Conservation (phyloP, 2,329 filamentous ascomycete genomes). For the Diaporthe sp. region DNA sequence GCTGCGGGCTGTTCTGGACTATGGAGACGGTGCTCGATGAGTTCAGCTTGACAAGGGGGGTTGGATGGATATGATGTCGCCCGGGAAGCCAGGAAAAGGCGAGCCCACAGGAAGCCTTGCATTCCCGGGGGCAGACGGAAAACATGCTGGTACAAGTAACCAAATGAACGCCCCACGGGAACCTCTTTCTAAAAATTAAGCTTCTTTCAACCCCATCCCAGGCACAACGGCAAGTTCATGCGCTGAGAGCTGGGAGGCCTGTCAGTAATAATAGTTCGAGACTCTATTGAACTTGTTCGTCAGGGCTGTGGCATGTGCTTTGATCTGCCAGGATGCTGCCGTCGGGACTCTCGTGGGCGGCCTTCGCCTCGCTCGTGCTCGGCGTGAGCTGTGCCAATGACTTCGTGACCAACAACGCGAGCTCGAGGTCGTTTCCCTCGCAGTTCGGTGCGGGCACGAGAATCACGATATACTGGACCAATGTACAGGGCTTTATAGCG, state of each 20-base stretch:
- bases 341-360: slow-evolving; percentile 14
- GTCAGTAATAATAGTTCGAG: slow-evolving; percentile 4
- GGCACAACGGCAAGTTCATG: slow-evolving; percentile 21
- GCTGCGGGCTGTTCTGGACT: slow-evolving; percentile 1
- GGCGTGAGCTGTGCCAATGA: slow-evolving; percentile 25
- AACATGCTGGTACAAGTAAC: slow-evolving; percentile 30
- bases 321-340: slow-evolving; percentile 14
- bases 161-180: slow-evolving; percentile 9
- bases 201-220: slow-evolving; percentile 22
- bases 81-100: slow-evolving; percentile 7
- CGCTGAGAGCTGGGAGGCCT: slow-evolving; percentile 3
- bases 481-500: slow-evolving; percentile 13
- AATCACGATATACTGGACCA: slow-evolving; percentile 20
- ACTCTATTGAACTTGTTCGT: neutral
- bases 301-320: slow-evolving; percentile 14
- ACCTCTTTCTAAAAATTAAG: neutral
- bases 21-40: slow-evolving; percentile 10
- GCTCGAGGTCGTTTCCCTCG: slow-evolving; percentile 1
- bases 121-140: neutral
- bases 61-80: slow-evolving; percentile 10
- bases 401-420: neutral
- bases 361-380: slow-evolving; percentile 13
- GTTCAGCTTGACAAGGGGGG: slow-evolving; percentile 23
- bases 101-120: neutral
- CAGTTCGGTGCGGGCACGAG: slow-evolving; percentile 5